These are phyloP conservation scores for Coelastrella sp. DNA, from an alignment of 139 green algal species.

Conservation along the genomic window DNA sequence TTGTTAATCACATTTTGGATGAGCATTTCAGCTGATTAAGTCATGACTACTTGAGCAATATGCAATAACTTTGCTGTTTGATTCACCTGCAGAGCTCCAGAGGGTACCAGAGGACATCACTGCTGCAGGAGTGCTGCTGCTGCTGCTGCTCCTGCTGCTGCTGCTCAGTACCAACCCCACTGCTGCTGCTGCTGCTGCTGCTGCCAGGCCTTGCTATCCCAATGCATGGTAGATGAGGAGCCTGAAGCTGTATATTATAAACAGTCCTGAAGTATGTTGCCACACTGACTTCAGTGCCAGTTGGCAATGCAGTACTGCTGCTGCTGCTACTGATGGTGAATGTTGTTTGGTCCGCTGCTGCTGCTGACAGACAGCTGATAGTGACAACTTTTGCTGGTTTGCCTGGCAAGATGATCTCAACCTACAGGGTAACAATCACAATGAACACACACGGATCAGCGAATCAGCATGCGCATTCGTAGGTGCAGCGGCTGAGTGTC, in stretches of 20 bases:
- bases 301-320: conserved; percentile 49
- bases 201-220: conserved; percentile 47
- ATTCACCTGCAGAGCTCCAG: conserved; percentile 18
- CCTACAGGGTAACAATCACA: not conserved
- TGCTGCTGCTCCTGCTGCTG: conserved; percentile 44
- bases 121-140: conserved; percentile 53
- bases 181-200: conserved; percentile 53
- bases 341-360: not conserved
- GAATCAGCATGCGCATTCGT: too few species aligned
- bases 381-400: not conserved
- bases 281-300: conserved; percentile 54
- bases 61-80: too few species aligned
- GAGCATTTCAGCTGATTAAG: too few species aligned
- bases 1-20: too few species aligned
- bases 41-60: too few species aligned
- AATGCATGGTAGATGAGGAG: conserved; percentile 65
- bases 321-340: conserved; percentile 34
- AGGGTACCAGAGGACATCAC: conserved; percentile 58
- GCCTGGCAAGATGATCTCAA: not conserved
- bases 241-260: conserved; percentile 50
- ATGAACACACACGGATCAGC: too few species aligned
- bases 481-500: too few species aligned
- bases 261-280: conserved; percentile 57
- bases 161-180: too few species aligned
- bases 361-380: not conserved